phyloP scores from a whole-genome alignment of 768 basidiomycete genomes.

The Amanita muscaria region DNA sequence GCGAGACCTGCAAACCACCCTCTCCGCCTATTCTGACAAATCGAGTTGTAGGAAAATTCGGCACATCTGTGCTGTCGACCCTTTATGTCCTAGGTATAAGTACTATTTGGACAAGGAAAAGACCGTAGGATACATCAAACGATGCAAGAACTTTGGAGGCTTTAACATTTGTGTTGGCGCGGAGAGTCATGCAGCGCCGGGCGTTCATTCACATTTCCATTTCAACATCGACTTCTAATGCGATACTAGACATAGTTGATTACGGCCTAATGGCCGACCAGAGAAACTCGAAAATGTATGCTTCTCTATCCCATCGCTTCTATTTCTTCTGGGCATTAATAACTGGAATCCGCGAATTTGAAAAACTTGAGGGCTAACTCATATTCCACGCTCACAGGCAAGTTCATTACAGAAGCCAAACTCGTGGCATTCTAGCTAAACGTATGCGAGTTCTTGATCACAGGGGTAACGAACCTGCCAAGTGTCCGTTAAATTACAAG shows the following conservation, averaged over 20 bases:
- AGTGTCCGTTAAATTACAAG: background rate
- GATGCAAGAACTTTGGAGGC: conserved; percentile 89
- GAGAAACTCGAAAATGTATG: too few species aligned
- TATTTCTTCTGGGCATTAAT: too few species aligned
- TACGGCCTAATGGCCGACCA: too few species aligned
- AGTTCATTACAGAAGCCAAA: conserved; percentile 90
- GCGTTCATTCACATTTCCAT: too few species aligned
- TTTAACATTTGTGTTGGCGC: too few species aligned
- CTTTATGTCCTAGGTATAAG: conserved; percentile 64
- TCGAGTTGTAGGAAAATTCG: conserved; percentile 65
- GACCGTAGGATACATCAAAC: conserved; percentile 61
- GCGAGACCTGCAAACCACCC: conserved; percentile 7
- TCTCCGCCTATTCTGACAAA: background rate
- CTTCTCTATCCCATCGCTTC: too few species aligned
- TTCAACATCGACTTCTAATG: too few species aligned
- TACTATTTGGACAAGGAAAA: conserved; percentile 58
- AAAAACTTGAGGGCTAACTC: conserved; percentile 94
- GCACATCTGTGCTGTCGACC: conserved; percentile 79
- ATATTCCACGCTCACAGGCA: conserved; percentile 84
- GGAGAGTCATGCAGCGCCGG: too few species aligned
- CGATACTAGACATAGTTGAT: too few species aligned
- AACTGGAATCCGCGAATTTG: conserved; percentile 88
- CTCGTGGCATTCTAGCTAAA: conserved; percentile 97
- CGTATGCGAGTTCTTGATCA: conserved; percentile 93
- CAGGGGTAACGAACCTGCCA: conserved; percentile 88